These are phyloP conservation scores for Intubia oerlemansii DNA, from an alignment of 2,329 filamentous ascomycete genomes.

Conservation along the genomic window DNA sequence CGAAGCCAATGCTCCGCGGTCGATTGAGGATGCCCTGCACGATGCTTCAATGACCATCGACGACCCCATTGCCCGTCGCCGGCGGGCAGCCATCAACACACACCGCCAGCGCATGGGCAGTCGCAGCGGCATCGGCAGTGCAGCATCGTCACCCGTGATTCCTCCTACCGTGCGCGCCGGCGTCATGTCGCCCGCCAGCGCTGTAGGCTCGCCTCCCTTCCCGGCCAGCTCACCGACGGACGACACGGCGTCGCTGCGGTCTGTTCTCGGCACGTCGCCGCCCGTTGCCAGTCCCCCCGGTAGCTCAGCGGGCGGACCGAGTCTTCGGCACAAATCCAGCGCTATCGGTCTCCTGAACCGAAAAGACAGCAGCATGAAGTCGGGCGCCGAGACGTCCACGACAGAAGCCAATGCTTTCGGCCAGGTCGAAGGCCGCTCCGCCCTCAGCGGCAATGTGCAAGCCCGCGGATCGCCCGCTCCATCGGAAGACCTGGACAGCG, in stretches of 20 bases:
- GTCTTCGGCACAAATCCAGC: conserved; percentile 30
- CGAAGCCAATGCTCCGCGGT: too few relatives aligned
- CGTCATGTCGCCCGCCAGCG: conserved; percentile 10
- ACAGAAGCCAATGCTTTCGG: conserved; percentile 39
- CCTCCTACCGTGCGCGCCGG: conserved; percentile 10
- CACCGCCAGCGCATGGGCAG: conserved; percentile 24
- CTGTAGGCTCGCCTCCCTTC: conserved; percentile 10
- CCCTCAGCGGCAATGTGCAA: conserved; percentile 12
- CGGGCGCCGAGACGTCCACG: conserved; percentile 34
- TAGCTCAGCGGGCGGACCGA: too few relatives aligned
- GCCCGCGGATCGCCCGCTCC: conserved; percentile 7
- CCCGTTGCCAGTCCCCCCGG: conserved; percentile 18
- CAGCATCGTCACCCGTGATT: too few relatives aligned
- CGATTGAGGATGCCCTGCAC: conserved; percentile 75
- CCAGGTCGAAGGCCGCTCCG: conserved; percentile 34
- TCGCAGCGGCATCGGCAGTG: conserved; percentile 15
- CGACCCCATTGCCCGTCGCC: conserved; percentile 34
- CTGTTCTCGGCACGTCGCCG: too few relatives aligned
- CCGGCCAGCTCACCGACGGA: conserved; percentile 10
- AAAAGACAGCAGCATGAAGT: conserved; percentile 32
- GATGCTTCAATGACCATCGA: conserved; percentile 84
- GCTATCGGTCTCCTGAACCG: conserved; percentile 37
- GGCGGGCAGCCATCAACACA: conserved; percentile 27
- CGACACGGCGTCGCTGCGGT: conserved; percentile 5
- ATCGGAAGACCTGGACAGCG: conserved; percentile 8